Base-by-base conservation (phyloP, 2,329 filamentous ascomycete genomes). In the Penicillium sp. region DNA sequence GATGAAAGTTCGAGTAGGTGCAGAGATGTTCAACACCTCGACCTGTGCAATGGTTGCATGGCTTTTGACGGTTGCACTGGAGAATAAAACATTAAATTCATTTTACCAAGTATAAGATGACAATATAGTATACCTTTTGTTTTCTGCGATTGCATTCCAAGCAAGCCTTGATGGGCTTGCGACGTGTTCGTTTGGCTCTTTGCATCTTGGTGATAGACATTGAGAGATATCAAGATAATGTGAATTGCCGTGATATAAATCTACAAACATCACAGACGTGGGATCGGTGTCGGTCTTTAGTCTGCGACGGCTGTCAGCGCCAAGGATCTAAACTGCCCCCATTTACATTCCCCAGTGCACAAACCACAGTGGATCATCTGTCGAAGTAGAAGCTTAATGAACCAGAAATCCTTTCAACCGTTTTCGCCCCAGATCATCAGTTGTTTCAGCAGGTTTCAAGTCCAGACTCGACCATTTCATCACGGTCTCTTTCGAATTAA, bases 71-170 rank as follows among this genome's bases (percentile, higher is more conserved):
- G 32, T 49, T 47, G 12, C 46, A 49, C 46, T 49, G 16, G 7
- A n/a, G n/a, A n/a, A n/a, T n/a, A n/a, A n/a, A n/a, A n/a, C n/a
- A n/a, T n/a, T n/a, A n/a, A n/a, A n/a, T n/a, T n/a, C n/a, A n/a
- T n/a, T n/a, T n/a, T n/a, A n/a, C n/a, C n/a, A n/a, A n/a, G 28
- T 16, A 12, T 34, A 13, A 18, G 16, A 2, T 10, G 9, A 7
- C 12, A 29, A 13, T 7, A n/a, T n/a, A 26, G 6, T 15, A 10
- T 35, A 38, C 45, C 40, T 46, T 46, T 25, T 48, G 43, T 26
- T 48, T 48, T 30, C 45, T 36, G 25, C 45, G 45, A 39, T 48
- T 48, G 15, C 45, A 48, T 26, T 46, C 43, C 30, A 48, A 29
- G 15, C 46, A 49, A 6, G 46, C 39, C 36, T 49, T 49, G 15